Evolutionary conservation across 2,329 filamentous ascomycete species (phyloP).

Genomic region (Neonectria sp.): DNA sequence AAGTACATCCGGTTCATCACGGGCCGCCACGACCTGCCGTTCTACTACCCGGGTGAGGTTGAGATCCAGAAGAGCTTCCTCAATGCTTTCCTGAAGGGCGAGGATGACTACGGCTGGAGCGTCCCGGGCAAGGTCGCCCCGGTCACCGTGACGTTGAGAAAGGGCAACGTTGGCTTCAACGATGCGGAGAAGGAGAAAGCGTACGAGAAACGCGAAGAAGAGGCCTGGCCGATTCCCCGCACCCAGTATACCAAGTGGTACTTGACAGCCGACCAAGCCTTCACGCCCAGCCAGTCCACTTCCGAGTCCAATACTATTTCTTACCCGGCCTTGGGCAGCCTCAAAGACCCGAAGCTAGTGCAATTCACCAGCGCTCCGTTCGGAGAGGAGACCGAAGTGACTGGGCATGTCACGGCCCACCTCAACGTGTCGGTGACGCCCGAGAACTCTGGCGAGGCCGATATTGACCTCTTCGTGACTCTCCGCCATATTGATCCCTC

Average conservation of each 20-base stretch:
- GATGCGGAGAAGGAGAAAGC: conserved; percentile 71
- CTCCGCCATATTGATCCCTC: conserved; percentile 69
- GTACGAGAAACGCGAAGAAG: conserved; percentile 70
- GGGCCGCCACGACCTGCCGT: conserved; percentile 79
- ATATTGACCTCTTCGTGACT: conserved; percentile 77
- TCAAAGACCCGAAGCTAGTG: conserved; percentile 68
- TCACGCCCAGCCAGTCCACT: conserved; percentile 46
- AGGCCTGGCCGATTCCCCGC: conserved; percentile 76
- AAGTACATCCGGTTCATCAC: conserved; percentile 81
- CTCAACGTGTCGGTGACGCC: conserved; percentile 75
- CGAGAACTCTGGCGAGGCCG: conserved; percentile 56
- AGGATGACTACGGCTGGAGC: conserved; percentile 72
- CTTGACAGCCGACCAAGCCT: conserved; percentile 63
- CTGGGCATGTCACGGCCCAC: conserved; percentile 76
- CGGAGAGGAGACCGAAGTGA: conserved; percentile 76
- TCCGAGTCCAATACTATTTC: conserved; percentile 59
- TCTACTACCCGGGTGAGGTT: conserved; percentile 80
- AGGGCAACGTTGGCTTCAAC: conserved; percentile 78
- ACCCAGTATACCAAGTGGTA: conserved; percentile 76
- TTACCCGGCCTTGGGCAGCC: conserved; percentile 72
- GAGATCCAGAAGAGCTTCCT: conserved; percentile 78
- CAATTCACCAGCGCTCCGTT: conserved; percentile 73
- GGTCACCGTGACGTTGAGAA: conserved; percentile 73
- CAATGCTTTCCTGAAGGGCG: conserved; percentile 78
- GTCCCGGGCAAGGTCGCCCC: conserved; percentile 68